Evolutionary conservation across 352 stramenopile species (phyloP), one percentile per base, ranked within the genome.

Genomic region (Phytophthora sp.): DNA sequence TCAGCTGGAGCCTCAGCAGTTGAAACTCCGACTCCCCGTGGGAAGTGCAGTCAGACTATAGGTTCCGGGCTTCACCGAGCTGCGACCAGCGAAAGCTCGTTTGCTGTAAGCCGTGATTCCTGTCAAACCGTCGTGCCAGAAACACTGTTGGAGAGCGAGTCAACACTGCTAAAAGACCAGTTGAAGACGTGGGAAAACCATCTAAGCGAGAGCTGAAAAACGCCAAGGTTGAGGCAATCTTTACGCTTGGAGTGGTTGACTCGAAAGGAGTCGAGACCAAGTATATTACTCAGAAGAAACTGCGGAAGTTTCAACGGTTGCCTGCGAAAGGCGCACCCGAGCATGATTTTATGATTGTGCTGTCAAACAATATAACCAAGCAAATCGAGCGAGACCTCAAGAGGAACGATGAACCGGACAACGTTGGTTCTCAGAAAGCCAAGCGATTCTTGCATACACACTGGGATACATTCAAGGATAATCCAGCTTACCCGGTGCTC

Each of bases 201-300:
- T 56, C 32, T 51, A 37, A 20, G 39, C 12, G 37, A 53, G 24
- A 66, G 39, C 51, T 20, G 35, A 64, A 52, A 26, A 49, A 45
- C 37, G 45, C 35, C 26, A 27, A 51, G 20, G 45, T 7, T 23
- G 53, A 62, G 17, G 28, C 53, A 27, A 62, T 62, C 32, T 49
- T 62, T 27, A 46, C 38, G 38, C 44, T 57, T 39, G 34, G 49
- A 48, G 49, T 48, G 3, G 35, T 57, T 30, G 26, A 58, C 34
- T 45, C 32, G 26, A 34, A 55, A 28, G 49, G 49, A 41, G 58
- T 61, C 12, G 23, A 60, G 12, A 62, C 49, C 1, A 67, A 67
- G 41, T 67, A 52, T 50, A 61, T 52, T 31, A 55, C 58, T 3
- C 37, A 42, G 34, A 67, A 67, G 32, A 62, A 61, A 15, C 30